Conservation (phyloP, 768 basidiomycete species). For the Kondoa subrosea region DNA sequence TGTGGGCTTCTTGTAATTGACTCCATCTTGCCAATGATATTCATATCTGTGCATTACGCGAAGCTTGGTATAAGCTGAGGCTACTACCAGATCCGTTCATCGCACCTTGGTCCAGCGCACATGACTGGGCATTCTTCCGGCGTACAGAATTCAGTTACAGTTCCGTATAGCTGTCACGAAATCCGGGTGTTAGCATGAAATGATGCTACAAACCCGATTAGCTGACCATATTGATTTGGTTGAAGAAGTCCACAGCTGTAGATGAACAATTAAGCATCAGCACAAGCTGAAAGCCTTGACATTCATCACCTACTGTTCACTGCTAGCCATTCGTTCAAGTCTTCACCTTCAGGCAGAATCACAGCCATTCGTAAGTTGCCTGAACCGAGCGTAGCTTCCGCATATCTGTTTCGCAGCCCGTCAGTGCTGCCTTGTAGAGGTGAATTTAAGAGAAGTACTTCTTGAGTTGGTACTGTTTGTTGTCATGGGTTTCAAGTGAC, state of each 20-base stretch:
- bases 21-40: conserved; percentile 85
- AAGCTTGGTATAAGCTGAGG: neutral
- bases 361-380: conserved; percentile 88
- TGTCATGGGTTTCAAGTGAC: conserved; percentile 30
- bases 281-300: conserved; percentile 2
- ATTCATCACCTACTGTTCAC: conserved; percentile 71
- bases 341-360: conserved; percentile 88
- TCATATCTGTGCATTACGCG: conserved; percentile 48
- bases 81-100: neutral
- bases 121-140: conserved; percentile 84
- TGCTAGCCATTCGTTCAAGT: conserved; percentile 96
- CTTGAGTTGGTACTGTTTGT: conserved; percentile 71
- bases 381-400: conserved; percentile 87
- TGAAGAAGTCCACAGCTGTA: conserved; percentile 96
- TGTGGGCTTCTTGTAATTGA: conserved; percentile 71
- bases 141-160: conserved; percentile 94
- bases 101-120: conserved; percentile 79
- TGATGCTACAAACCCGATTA: too few species aligned
- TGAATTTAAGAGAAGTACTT: conserved; percentile 41
- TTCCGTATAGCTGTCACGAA: conserved; percentile 52
- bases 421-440: neutral
- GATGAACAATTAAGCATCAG: neutral
- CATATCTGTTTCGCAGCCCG: conserved; percentile 36
- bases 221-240: conserved; percentile 77
- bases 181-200: neutral